Conservation (phyloP, 176 grass and related monocot genomes). For the Chrysopogon serrulatus region DNA sequence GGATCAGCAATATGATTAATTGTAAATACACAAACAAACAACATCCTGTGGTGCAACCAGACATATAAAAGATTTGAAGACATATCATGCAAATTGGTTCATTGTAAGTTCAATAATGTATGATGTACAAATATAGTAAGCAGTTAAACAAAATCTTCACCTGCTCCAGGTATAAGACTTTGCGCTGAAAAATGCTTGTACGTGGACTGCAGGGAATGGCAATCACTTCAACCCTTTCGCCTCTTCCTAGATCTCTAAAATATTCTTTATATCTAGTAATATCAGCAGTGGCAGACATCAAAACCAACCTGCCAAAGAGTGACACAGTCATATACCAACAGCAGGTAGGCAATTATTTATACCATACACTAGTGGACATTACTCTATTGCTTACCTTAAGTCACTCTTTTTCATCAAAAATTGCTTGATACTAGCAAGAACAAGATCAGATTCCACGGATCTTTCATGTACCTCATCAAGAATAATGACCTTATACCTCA, state of each 20-base stretch:
- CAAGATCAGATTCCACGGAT: conserved; percentile 95
- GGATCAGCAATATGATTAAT: not conserved
- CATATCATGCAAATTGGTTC: not conserved
- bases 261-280: conserved; percentile 92
- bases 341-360: not conserved
- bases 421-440: conserved; percentile 73
- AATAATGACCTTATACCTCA: conserved; percentile 95
- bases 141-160: conserved; percentile 28
- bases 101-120: conserved; percentile 12
- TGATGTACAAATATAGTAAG: conserved; percentile 8
- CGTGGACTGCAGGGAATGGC: conserved; percentile 73
- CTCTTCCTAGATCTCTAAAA: conserved; percentile 72
- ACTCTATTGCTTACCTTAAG: conserved; percentile 49
- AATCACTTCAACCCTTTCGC: conserved; percentile 94
- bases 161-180: conserved; percentile 91
- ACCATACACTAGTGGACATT: not conserved
- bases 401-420: conserved; percentile 93
- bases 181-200: conserved; percentile 60
- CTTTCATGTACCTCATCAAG: conserved; percentile 96
- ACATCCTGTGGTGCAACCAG: not conserved
- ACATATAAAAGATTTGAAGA: not conserved
- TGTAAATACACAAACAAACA: conserved; percentile 17
- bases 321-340: conserved; percentile 15
- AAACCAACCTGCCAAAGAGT: conserved; percentile 63
- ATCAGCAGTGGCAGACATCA: conserved; percentile 96